A percentile compares a stretch with the other conserved stretches of the same genome.
phyloP scores from a whole-genome alignment of 169 alveolate genomes.

The Eimeria falciformis region DNA sequence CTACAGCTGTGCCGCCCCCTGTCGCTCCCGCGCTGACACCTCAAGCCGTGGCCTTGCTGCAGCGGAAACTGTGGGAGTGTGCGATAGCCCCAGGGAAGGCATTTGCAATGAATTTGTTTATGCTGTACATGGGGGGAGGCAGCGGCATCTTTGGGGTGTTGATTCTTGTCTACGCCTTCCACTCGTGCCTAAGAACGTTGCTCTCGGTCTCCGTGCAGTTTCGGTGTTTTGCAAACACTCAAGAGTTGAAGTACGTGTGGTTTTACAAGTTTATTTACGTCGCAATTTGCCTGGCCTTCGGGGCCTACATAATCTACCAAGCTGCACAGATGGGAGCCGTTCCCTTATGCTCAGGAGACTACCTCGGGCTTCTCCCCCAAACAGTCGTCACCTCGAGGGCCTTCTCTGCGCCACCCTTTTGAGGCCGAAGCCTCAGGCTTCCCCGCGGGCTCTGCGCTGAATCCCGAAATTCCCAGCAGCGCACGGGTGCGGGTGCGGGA shows the following conservation, averaged over 20 bases:
- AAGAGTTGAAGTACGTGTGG: background rate
- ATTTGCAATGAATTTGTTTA: conserved; percentile 13
- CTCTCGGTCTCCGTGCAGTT: background rate
- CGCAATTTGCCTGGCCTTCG: background rate
- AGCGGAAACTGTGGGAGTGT: conserved; percentile 32
- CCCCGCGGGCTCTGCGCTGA: too few species aligned
- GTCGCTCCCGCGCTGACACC: conserved; percentile 15
- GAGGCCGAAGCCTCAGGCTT: conserved; percentile 17
- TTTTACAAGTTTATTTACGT: background rate
- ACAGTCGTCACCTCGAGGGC: conserved; percentile 29
- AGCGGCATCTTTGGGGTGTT: conserved; percentile 36
- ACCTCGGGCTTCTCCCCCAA: conserved; percentile 11
- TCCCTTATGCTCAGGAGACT: conserved; percentile 22
- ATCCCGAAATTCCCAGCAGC: too few species aligned
- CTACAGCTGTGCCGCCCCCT: background rate
- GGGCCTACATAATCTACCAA: background rate
- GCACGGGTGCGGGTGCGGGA: background rate
- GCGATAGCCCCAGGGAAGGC: conserved; percentile 37
- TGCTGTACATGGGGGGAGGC: conserved; percentile 44
- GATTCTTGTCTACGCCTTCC: conserved; percentile 1
- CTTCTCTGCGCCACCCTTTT: conserved; percentile 4
- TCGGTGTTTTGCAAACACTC: background rate
- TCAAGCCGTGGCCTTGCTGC: conserved; percentile 33
- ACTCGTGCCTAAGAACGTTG: background rate
- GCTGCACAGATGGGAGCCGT: conserved; percentile 4